These are phyloP conservation scores for Torulaspora microellipsoides DNA, from an alignment of 805 yeast species.

Conservation along the genomic window DNA sequence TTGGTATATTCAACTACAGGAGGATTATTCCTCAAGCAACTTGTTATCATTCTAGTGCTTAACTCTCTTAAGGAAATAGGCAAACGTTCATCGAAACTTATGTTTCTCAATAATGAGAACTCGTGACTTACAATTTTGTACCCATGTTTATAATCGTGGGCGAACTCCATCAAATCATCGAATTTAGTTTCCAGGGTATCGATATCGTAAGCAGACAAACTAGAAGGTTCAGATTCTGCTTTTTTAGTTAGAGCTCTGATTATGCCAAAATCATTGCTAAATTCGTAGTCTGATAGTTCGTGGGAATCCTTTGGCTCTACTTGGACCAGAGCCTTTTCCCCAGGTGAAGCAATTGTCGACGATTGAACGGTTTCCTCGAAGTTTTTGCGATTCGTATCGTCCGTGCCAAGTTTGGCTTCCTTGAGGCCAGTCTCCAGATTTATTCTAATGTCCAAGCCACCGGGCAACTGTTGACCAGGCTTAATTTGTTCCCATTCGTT, in stretches of 20 bases:
- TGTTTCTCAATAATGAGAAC: slow-evolving; percentile 18
- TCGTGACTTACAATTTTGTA: slow-evolving; percentile 38
- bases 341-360: neutral
- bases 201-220: slow-evolving; percentile 11
- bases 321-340: slow-evolving; percentile 1
- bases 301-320: neutral
- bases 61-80: slow-evolving; percentile 41
- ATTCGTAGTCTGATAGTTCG: slow-evolving; percentile 23
- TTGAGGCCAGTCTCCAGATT: slow-evolving; percentile 66
- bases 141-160: slow-evolving; percentile 66
- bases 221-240: slow-evolving; percentile 1
- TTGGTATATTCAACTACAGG: slow-evolving; percentile 45
- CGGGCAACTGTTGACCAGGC: slow-evolving; percentile 74
- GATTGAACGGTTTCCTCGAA: too few relatives aligned
- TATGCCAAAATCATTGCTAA: slow-evolving; percentile 27
- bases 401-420: slow-evolving; percentile 54
- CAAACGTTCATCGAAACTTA: slow-evolving; percentile 15
- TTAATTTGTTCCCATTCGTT: slow-evolving; percentile 63
- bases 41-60: slow-evolving; percentile 55
- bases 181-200: slow-evolving; percentile 21
- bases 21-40: slow-evolving; percentile 70
- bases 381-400: neutral
- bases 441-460: slow-evolving; percentile 67
- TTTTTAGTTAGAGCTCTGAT: slow-evolving; percentile 22
- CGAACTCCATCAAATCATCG: slow-evolving; percentile 49